These are phyloP conservation scores for Aspergillus amoenus DNA, from an alignment of 2,329 filamentous ascomycete species.

Conservation along the genomic window DNA sequence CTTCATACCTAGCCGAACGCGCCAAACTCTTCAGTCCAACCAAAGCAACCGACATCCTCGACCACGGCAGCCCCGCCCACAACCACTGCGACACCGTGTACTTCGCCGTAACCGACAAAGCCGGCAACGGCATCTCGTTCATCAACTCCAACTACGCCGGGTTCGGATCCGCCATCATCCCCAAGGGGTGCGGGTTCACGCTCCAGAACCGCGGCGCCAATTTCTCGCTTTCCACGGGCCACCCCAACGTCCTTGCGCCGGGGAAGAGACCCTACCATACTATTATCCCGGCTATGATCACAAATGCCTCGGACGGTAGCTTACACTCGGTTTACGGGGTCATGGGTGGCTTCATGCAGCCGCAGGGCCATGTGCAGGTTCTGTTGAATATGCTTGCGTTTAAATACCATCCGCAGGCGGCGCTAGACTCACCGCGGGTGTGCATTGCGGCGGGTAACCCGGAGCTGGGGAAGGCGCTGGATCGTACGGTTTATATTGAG, in stretches of 20 bases:
- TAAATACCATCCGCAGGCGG: conserved; percentile 77
- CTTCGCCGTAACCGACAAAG: conserved; percentile 76
- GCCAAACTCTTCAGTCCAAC: conserved; percentile 60
- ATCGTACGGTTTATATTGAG: conserved; percentile 72
- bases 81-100: conserved; percentile 92
- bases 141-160: conserved; percentile 94
- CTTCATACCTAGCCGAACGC: conserved; percentile 72
- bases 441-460: conserved; percentile 78
- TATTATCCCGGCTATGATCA: conserved; percentile 91
- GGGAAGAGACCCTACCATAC: conserved; percentile 94
- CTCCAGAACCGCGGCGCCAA: conserved; percentile 91
- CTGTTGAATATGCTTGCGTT: conserved; percentile 86
- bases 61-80: conserved; percentile 80
- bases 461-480: conserved; percentile 56
- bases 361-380: conserved; percentile 92
- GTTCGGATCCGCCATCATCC: conserved; percentile 82
- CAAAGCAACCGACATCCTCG: conserved; percentile 52
- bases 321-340: conserved; percentile 89
- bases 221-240: conserved; percentile 67
- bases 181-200: conserved; percentile 82
- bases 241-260: conserved; percentile 79
- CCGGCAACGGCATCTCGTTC: conserved; percentile 90
- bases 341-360: conserved; percentile 99
- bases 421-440: conserved; percentile 86
- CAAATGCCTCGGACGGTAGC: conserved; percentile 69